Conservation (phyloP, 805 yeast species). For the fission yeast (Schizosaccharomyces pombe) region ASM294v3 CU329670.1:3509001-3509500, state of each 20-base stretch:
- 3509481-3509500: slow-evolving; percentile 18
- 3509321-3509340: slow-evolving; percentile 79
- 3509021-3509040: slow-evolving; percentile 92
- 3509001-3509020: slow-evolving; percentile 61
- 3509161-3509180: slow-evolving; percentile 62
- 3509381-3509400: slow-evolving; percentile 18
- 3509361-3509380: slow-evolving; percentile 70
- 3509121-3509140: slow-evolving; percentile 90
- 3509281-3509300: slow-evolving; percentile 52
- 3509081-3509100: slow-evolving; percentile 41
- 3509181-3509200: slow-evolving; percentile 80
- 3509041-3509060: slow-evolving; percentile 77
- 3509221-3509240: slow-evolving; percentile 35
- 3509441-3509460: slow-evolving; percentile 55
- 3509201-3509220: slow-evolving; percentile 46
- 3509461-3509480: slow-evolving; percentile 28
- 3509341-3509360: slow-evolving; percentile 71
- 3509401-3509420: slow-evolving; percentile 5
- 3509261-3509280: slow-evolving; percentile 67
- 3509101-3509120: slow-evolving; percentile 73
- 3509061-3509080: slow-evolving; percentile 74
- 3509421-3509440: slow-evolving; percentile 37
- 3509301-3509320: slow-evolving; percentile 60
- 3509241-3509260: slow-evolving; percentile 24
- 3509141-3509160: slow-evolving; percentile 63